Evolutionary conservation across 2,329 filamentous ascomycete species (phyloP), one percentile per base, ranked within the genome.

Genomic region (Pestalotiopsis sp.): DNA sequence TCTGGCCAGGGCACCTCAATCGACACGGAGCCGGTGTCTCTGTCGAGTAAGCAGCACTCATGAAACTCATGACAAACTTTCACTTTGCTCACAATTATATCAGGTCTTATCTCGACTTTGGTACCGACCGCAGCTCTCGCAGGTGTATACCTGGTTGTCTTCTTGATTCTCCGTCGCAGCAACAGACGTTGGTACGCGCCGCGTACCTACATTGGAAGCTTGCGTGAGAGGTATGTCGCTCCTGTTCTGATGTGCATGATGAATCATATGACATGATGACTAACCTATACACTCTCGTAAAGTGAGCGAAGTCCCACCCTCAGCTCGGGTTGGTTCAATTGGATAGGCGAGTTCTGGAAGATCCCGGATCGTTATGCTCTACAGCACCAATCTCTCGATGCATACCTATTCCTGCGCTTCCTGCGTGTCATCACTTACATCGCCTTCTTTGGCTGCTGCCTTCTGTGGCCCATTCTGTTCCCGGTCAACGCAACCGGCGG

Each of bases 331-430:
- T 78, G 90, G 61, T 82, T 92, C 74, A 88, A 91, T 73, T 94
- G 92, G 92, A 80, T 94, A 69, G 81, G 81, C 11, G 83, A 86
- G 13, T 92, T 94, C 81, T 91, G 89, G 82, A 87, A 86, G 74
- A 86, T 88, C 58, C 87, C 87, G 3, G 95, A 98, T 78, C 90
- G 90, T 56, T 94, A 93, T 76, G 89, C 95, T 31, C 88, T 98
- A 25, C 93, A 96, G 76, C 94, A 97, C 82, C 94, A 95, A 78
- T 97, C 94, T 0, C 88, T 99, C 71, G 95, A 99, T 78, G 93
- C 92, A 39, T 98, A 95, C 80, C 90, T 98, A 65, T 94, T 97
- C 79, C 85, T 98, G 36, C 94, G 95, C 45, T 97, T 95, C 76
- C 83, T 98, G 72, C 94, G 94, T 76, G 91, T 95, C 72, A 82